These are phyloP conservation scores for Pyrrhoderma lamaoense DNA, from an alignment of 1,284 basidiomycete genomes.

Conservation along the genomic window DNA sequence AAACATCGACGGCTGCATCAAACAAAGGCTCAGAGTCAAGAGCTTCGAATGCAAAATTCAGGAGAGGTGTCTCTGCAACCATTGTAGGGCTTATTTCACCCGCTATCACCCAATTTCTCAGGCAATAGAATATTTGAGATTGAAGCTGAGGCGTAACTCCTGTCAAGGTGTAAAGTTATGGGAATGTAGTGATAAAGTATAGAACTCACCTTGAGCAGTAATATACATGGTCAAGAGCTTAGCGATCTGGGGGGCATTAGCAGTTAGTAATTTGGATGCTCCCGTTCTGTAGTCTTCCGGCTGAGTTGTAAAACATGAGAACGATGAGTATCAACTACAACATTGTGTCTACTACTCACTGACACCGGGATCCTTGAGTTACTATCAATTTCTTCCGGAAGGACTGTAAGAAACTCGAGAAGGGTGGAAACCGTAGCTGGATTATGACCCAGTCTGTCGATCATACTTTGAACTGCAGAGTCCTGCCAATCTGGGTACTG, in stretches of 20 bases:
- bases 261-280: slow-evolving; percentile 59
- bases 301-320: slow-evolving; percentile 31
- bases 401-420: slow-evolving; percentile 84
- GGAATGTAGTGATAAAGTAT: slow-evolving; percentile 1
- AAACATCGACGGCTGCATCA: slow-evolving; percentile 85
- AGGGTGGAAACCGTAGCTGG: slow-evolving; percentile 78
- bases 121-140: slow-evolving; percentile 77
- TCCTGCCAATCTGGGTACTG: slow-evolving; percentile 89
- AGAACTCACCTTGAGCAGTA: slow-evolving; percentile 69
- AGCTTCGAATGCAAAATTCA: slow-evolving; percentile 78
- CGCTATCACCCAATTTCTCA: slow-evolving; percentile 83
- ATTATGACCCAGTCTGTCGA: slow-evolving; percentile 81
- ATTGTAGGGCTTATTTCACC: slow-evolving; percentile 72
- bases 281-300: slow-evolving; percentile 76
- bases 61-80: slow-evolving; percentile 77
- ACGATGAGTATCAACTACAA: background rate
- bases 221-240: slow-evolving; percentile 85
- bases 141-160: slow-evolving; percentile 84
- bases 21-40: slow-evolving; percentile 83
- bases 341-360: slow-evolving; percentile 40
- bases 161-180: slow-evolving; percentile 9
- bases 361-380: slow-evolving; percentile 88
- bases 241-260: slow-evolving; percentile 69
- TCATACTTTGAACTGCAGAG: slow-evolving; percentile 69
- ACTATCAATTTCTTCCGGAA: slow-evolving; percentile 85